A percentile compares a stretch with the other conserved stretches of the same genome.
These are phyloP conservation scores for Trichophyton simii DNA, from an alignment of 2,329 filamentous ascomycete species.

Conservation along the genomic window DNA sequence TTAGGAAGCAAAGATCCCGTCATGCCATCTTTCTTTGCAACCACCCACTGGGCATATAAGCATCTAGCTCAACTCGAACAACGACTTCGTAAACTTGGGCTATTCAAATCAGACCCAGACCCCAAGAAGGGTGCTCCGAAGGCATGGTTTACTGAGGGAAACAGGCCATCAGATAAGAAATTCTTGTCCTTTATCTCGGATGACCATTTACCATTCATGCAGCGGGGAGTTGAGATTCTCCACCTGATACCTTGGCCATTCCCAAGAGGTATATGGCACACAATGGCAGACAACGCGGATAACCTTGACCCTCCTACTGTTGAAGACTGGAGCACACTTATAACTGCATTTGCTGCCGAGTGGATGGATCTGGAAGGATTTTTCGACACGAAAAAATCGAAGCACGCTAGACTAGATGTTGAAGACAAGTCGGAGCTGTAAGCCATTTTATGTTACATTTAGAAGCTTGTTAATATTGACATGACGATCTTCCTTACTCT, in stretches of 20 bases:
- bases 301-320: constrained; percentile 71
- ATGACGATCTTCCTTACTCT: neutral
- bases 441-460: constrained; percentile 14
- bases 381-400: constrained; percentile 20
- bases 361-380: constrained; percentile 73
- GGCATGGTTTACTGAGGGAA: constrained; percentile 54
- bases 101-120: constrained; percentile 51
- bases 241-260: constrained; percentile 61
- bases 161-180: constrained; percentile 42
- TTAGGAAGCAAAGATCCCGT: constrained; percentile 57
- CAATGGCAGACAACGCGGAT: constrained; percentile 65
- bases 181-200: constrained; percentile 52
- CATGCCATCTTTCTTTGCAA: constrained; percentile 76
- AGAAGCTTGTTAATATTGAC: neutral
- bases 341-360: constrained; percentile 74
- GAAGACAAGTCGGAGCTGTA: constrained; percentile 31
- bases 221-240: constrained; percentile 70
- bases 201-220: constrained; percentile 86
- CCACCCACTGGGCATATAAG: constrained; percentile 87
- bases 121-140: constrained; percentile 21
- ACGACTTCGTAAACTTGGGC: constrained; percentile 54
- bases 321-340: constrained; percentile 75
- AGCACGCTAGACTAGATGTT: constrained; percentile 10
- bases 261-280: constrained; percentile 60
- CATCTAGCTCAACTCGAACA: constrained; percentile 61